Conservation (phyloP, 2,329 filamentous ascomycete species). For the Nannizziopsis barbatae region DNA sequence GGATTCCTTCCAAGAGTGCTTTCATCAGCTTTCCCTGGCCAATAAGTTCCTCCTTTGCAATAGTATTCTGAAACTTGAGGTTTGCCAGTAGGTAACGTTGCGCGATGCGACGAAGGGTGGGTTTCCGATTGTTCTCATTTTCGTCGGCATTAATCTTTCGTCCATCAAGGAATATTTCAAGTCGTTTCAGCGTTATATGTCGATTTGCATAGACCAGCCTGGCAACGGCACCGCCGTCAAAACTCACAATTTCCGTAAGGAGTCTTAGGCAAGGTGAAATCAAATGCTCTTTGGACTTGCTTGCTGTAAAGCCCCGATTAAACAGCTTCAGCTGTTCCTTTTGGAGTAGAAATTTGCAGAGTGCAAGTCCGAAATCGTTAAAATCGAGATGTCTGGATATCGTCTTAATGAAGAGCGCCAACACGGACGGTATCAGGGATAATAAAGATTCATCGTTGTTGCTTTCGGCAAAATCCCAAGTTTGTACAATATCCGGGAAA, state of each 20-base stretch:
- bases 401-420: conserved; percentile 70
- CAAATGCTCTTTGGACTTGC: conserved; percentile 73
- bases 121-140: conserved; percentile 54
- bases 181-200: conserved; percentile 64
- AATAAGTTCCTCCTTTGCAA: conserved; percentile 71
- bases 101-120: conserved; percentile 72
- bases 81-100: conserved; percentile 69
- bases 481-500: conserved; percentile 70
- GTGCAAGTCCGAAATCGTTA: conserved; percentile 59
- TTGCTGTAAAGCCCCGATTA: conserved; percentile 64
- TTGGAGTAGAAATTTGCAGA: conserved; percentile 73
- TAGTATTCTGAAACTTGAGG: conserved; percentile 63
- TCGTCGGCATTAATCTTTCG: conserved; percentile 40
- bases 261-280: conserved; percentile 81
- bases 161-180: conserved; percentile 72
- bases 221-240: conserved; percentile 75
- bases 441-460: conserved; percentile 70
- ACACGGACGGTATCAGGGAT: conserved; percentile 66
- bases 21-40: conserved; percentile 59
- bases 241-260: conserved; percentile 69
- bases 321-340: conserved; percentile 71
- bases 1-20: conserved; percentile 63
- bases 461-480: conserved; percentile 73
- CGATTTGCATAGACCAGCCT: conserved; percentile 65
- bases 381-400: conserved; percentile 65